phyloP scores from a whole-genome alignment of 2,329 filamentous ascomycete species.

The Calonectria pseudoturangicola region DNA sequence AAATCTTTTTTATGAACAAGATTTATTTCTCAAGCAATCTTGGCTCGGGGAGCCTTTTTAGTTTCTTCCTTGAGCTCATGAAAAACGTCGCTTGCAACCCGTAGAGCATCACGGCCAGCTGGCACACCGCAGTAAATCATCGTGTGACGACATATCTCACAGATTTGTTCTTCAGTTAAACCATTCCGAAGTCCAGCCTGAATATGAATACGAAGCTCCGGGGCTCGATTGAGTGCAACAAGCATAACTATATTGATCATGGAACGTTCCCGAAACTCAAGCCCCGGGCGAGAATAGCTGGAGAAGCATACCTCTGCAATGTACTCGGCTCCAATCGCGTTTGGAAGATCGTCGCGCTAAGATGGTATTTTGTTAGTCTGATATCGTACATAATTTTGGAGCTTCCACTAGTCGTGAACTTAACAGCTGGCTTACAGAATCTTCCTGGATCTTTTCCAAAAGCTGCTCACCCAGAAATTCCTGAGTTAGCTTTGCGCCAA shows the following conservation, averaged over 20 bases:
- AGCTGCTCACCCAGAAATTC: no score
- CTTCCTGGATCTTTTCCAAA: no score
- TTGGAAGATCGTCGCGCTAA: constrained; percentile 18
- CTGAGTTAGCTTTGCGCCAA: no score
- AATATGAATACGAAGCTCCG: constrained; percentile 35
- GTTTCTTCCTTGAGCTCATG: background rate
- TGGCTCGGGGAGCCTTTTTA: background rate
- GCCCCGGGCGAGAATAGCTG: constrained; percentile 25
- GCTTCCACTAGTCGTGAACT: no score
- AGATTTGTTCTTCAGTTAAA: constrained; percentile 31
- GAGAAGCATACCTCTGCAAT: constrained; percentile 33
- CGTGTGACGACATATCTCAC: constrained; percentile 28
- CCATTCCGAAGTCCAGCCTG: constrained; percentile 33
- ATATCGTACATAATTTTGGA: no score
- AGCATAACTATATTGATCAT: constrained; percentile 36
- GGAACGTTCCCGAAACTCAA: constrained; percentile 29
- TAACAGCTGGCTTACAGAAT: no score
- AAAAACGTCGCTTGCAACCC: constrained; percentile 24
- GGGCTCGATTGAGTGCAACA: constrained; percentile 30
- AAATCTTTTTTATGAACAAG: no score
- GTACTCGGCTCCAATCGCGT: constrained; percentile 27
- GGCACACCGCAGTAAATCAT: constrained; percentile 40
- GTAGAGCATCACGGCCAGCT: constrained; percentile 31
- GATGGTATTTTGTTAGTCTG: no score
- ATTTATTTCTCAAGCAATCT: no score